These are phyloP conservation scores for Komagataea norvegica DNA, from an alignment of 1,139 yeast genomes.

Conservation along the genomic window DNA sequence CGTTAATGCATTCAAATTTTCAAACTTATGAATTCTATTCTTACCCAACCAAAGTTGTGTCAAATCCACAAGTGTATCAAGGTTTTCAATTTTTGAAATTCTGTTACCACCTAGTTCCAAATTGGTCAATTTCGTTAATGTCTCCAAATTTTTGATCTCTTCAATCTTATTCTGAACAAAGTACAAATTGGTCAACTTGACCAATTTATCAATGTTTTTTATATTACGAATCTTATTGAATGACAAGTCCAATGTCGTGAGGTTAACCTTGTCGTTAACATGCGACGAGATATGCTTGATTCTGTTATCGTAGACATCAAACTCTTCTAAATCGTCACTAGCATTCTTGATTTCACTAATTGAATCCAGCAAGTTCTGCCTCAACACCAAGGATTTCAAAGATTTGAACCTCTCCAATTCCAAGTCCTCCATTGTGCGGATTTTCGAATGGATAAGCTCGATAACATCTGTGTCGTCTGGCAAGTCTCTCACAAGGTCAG, in stretches of 20 bases:
- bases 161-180: conserved; percentile 86
- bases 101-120: conserved; percentile 92
- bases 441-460: conserved; percentile 77
- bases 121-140: conserved; percentile 55
- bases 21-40: conserved; percentile 64
- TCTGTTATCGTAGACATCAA: conserved; percentile 90
- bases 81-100: conserved; percentile 52
- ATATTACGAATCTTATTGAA: conserved; percentile 88
- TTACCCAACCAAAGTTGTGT: conserved; percentile 92
- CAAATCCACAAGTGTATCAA: conserved; percentile 50
- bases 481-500: conserved; percentile 58
- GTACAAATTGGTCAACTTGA: conserved; percentile 61
- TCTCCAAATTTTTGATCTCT: conserved; percentile 63
- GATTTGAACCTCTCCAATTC: conserved; percentile 53
- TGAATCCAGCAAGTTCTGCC: conserved; percentile 79
- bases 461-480: conserved; percentile 62
- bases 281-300: conserved; percentile 76
- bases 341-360: conserved; percentile 66
- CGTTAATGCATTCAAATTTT: conserved; percentile 55
- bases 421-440: conserved; percentile 61
- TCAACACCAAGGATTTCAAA: conserved; percentile 60
- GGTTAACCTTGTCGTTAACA: conserved; percentile 52
- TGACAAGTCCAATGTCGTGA: conserved; percentile 71
- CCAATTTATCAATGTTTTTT: conserved; percentile 66
- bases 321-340: conserved; percentile 58